Percentiles rank a stretch among this genome's conserved stretches.
Conservation (phyloP, 768 basidiomycete genomes). For the Phaffia australis region DNA sequence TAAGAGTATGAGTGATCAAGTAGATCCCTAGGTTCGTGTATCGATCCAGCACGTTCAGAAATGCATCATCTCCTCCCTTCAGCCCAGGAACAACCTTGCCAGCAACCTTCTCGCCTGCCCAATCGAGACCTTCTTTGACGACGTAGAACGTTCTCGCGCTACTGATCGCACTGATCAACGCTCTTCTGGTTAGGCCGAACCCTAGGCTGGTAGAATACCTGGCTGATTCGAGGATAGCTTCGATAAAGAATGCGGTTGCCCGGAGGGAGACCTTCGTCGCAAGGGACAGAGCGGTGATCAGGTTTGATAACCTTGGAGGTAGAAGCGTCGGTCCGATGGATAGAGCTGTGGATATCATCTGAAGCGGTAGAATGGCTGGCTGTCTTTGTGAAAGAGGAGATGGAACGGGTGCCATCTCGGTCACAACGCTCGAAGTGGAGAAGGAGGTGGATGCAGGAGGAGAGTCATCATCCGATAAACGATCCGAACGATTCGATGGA, state of each 20-base stretch:
- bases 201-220: conserved; percentile 32
- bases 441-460: too few relatives aligned
- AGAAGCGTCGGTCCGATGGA: conserved; percentile 33
- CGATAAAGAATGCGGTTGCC: conserved; percentile 35
- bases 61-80: conserved; percentile 31
- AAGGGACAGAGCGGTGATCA: conserved; percentile 36
- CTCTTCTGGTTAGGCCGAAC: conserved; percentile 34
- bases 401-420: too few relatives aligned
- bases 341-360: conserved; percentile 21
- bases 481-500: too few relatives aligned
- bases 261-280: conserved; percentile 34
- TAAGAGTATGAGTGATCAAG: conserved; percentile 39
- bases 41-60: conserved; percentile 37
- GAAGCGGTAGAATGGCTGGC: conserved; percentile 5
- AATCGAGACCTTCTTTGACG: conserved; percentile 30
- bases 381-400: too few relatives aligned
- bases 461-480: too few relatives aligned
- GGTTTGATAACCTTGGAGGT: conserved; percentile 35
- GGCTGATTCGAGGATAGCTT: conserved; percentile 36
- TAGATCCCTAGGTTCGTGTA: conserved; percentile 40
- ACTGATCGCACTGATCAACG: conserved; percentile 37
- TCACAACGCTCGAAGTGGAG: too few relatives aligned
- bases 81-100: not conserved
- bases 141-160: conserved; percentile 36
- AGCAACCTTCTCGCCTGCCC: conserved; percentile 27